Evolutionary conservation across 2,329 filamentous ascomycete genomes (phyloP).

Genomic region (Aspergillus ochraceus): DNA sequence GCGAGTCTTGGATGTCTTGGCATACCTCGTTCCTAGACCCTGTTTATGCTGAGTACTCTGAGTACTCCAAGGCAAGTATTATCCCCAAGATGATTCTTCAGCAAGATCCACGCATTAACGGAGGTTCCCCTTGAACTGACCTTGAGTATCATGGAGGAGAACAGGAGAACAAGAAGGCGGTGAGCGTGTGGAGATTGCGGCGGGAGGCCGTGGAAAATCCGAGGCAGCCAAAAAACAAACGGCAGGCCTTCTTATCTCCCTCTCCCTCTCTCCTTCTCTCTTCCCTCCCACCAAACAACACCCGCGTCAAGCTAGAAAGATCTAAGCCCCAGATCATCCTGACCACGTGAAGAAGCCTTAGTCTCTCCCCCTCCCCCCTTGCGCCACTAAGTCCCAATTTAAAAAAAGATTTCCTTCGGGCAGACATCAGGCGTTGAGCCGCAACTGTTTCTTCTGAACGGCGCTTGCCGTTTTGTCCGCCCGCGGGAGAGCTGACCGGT

Average conservation of each 20-base stretch:
- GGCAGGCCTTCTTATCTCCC: constrained; percentile 2
- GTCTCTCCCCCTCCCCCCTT: background rate
- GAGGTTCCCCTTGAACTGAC: background rate
- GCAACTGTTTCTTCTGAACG: background rate
- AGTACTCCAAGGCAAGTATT: no score
- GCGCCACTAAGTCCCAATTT: background rate
- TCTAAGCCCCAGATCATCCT: background rate
- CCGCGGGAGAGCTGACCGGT: constrained; percentile 7
- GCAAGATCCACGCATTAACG: no score
- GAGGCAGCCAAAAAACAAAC: background rate
- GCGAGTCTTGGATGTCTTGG: no score
- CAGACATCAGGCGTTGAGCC: background rate
- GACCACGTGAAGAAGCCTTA: background rate
- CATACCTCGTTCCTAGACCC: no score
- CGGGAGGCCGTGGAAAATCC: constrained; percentile 27
- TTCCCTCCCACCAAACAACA: background rate
- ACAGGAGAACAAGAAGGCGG: constrained; percentile 7
- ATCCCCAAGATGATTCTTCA: no score
- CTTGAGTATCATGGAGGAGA: background rate
- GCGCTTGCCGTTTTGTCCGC: constrained; percentile 8
- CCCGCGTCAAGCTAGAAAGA: background rate
- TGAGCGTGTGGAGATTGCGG: constrained; percentile 25
- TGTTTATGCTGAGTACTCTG: no score
- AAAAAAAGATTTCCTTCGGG: background rate
- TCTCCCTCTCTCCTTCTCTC: constrained; percentile 5